Percentiles rank a stretch among this genome's conserved stretches.
Evolutionary conservation across 495 filamentous ascomycete genomes (phyloP).

Genomic region (Arthonia radiata): DNA sequence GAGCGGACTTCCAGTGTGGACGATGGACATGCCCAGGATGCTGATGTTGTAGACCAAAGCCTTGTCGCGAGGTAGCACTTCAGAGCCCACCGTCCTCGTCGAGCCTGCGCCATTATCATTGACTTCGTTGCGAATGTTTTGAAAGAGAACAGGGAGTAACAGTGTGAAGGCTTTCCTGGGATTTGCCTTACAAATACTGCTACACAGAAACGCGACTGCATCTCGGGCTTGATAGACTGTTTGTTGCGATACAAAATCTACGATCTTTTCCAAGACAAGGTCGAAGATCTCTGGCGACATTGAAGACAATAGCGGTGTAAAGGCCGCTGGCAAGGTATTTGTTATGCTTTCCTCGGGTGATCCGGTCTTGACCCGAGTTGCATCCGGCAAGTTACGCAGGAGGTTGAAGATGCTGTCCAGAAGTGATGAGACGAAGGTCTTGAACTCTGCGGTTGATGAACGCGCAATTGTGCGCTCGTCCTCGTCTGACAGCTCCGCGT

Average conservation of each 20-base stretch:
- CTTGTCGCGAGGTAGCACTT: conserved; percentile 78
- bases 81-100: conserved; percentile 73
- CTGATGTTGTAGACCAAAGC: conserved; percentile 92
- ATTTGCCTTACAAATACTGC: conserved; percentile 79
- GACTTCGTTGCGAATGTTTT: conserved; percentile 86
- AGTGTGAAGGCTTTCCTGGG: conserved; percentile 77
- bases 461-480: conserved; percentile 76
- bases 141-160: conserved; percentile 68
- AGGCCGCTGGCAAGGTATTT: conserved; percentile 79
- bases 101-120: conserved; percentile 94
- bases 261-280: conserved; percentile 71
- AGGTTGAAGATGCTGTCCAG: conserved; percentile 87
- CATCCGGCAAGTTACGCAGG: conserved; percentile 83
- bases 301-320: conserved; percentile 73
- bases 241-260: conserved; percentile 78
- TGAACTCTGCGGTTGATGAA: conserved; percentile 86
- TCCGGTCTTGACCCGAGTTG: conserved; percentile 58
- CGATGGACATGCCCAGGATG: conserved; percentile 94
- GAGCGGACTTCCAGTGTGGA: conserved; percentile 78
- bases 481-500: conserved; percentile 52
- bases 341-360: conserved; percentile 93
- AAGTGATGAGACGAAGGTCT: conserved; percentile 74
- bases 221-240: conserved; percentile 94
- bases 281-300: conserved; percentile 89
- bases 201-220: conserved; percentile 97